These are phyloP conservation scores for Didymella pinodella DNA, from an alignment of 2,329 filamentous ascomycete genomes.

Conservation along the genomic window DNA sequence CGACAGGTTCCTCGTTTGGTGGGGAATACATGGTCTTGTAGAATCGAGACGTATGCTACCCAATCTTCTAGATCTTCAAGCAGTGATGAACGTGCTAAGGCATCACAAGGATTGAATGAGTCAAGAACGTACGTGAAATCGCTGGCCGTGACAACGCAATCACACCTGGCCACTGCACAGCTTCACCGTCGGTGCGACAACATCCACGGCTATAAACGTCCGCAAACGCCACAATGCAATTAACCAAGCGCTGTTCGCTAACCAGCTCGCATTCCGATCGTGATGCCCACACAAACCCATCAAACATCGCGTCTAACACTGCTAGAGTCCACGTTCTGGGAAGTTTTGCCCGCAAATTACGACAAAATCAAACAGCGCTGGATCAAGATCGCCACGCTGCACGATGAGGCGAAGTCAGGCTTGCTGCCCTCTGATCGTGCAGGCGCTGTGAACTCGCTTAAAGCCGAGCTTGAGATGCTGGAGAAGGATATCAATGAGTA, in stretches of 20 bases:
- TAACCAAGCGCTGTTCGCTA: not conserved
- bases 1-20: not conserved
- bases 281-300: conserved; percentile 1
- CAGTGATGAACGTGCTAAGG: too few relatives aligned
- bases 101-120: too few relatives aligned
- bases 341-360: conserved; percentile 10
- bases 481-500: conserved; percentile 23
- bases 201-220: not conserved
- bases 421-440: conserved; percentile 8
- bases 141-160: not conserved
- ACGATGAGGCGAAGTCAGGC: not conserved
- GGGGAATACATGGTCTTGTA: not conserved
- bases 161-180: not conserved
- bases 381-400: conserved; percentile 6
- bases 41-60: too few relatives aligned
- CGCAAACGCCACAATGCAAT: not conserved
- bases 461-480: conserved; percentile 27
- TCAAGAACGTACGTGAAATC: too few relatives aligned
- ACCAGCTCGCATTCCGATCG: not conserved
- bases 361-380: conserved; percentile 11
- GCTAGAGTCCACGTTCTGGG: conserved; percentile 12
- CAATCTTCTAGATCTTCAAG: too few relatives aligned
- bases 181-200: not conserved
- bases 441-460: conserved; percentile 20
- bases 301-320: conserved; percentile 5